Evolutionary conservation across 805 yeast genomes (phyloP).

Genomic region (Metschnikowia drakensbergensis): DNA sequence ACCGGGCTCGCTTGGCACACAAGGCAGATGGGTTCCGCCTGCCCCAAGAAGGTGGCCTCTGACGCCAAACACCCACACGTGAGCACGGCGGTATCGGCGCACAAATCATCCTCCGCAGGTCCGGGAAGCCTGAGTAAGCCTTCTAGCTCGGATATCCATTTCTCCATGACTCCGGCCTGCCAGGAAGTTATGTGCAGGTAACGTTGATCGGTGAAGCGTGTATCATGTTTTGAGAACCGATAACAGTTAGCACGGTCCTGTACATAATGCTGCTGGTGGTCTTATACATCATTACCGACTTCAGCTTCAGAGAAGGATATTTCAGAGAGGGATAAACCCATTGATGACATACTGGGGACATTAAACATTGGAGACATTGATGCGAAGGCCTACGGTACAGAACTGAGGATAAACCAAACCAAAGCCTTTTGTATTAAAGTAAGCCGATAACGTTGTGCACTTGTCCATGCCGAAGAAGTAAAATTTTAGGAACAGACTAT

Average conservation of each 20-base stretch:
- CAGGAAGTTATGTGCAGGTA: background rate
- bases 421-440: background rate
- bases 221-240: background rate
- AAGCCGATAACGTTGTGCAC: background rate
- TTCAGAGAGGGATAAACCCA: too few species aligned
- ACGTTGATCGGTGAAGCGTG: background rate
- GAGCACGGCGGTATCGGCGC: constrained; percentile 34
- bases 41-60: constrained; percentile 24
- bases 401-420: too few species aligned
- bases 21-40: constrained; percentile 20
- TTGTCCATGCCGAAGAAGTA: background rate
- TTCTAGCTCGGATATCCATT: constrained; percentile 18
- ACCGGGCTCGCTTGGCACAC: constrained; percentile 22
- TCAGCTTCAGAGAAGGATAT: background rate
- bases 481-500: background rate
- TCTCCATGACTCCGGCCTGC: background rate
- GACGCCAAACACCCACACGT: constrained; percentile 41
- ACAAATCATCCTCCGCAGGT: constrained; percentile 10
- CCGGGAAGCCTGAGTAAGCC: constrained; percentile 26
- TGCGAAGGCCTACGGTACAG: too few species aligned
- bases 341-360: too few species aligned
- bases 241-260: background rate
- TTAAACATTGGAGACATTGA: too few species aligned
- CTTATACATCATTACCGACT: too few species aligned
- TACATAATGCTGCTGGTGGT: background rate